These are phyloP conservation scores for Wickerhamomyces pijperi DNA, from an alignment of 805 yeast genomes.

Conservation along the genomic window DNA sequence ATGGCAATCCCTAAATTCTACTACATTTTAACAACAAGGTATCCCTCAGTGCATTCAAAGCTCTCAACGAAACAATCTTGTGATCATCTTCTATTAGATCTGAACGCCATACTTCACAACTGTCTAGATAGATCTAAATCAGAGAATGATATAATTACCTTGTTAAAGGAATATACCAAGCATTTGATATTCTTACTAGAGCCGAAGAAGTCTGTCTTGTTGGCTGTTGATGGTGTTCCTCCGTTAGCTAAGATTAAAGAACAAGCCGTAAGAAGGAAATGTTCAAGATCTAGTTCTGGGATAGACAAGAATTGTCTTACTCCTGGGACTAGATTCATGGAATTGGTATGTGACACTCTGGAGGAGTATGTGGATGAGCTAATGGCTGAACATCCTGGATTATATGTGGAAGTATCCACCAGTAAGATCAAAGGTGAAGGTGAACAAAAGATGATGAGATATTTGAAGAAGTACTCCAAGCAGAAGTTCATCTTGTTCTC, in stretches of 20 bases:
- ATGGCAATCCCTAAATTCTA: conserved; percentile 16
- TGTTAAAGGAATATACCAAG: conserved; percentile 75
- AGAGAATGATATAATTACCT: conserved; percentile 66
- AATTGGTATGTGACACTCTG: conserved; percentile 59
- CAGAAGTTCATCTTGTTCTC: conserved; percentile 79
- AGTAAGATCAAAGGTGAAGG: conserved; percentile 96
- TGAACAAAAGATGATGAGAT: conserved; percentile 90
- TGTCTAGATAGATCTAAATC: conserved; percentile 62
- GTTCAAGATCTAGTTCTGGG: conserved; percentile 68
- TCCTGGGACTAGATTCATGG: conserved; percentile 94
- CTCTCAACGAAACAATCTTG: conserved; percentile 34
- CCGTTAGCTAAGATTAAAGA: conserved; percentile 95
- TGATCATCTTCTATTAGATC: conserved; percentile 84
- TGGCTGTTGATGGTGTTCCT: conserved; percentile 97
- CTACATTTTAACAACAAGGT: conserved; percentile 3
- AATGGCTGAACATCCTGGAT: conserved; percentile 19
- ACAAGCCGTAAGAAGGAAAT: conserved; percentile 81
- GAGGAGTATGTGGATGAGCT: conserved; percentile 47
- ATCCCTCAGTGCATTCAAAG: conserved; percentile 3
- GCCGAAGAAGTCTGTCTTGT: conserved; percentile 67
- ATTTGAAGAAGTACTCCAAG: conserved; percentile 51
- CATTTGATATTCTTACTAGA: conserved; percentile 67
- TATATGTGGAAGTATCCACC: conserved; percentile 42
- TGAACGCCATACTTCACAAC: conserved; percentile 85
- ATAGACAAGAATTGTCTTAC: conserved; percentile 84